Base-by-base conservation (phyloP, 805 yeast genomes). In the Deakozyma indianensis region DNA sequence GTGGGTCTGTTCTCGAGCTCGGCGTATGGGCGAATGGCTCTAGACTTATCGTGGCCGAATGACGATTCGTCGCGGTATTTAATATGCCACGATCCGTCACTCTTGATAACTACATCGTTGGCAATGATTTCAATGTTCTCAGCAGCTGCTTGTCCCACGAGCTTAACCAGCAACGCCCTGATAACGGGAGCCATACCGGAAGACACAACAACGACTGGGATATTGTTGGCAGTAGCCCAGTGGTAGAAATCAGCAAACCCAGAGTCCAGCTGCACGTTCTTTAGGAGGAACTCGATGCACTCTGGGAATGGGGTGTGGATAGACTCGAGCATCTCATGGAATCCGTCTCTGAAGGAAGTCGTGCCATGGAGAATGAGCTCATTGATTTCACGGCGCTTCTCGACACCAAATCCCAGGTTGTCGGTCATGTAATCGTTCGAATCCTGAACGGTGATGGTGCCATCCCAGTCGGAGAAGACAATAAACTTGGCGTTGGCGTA, bases 401-500 rank as follows among this genome's bases (percentile, higher is more conserved):
- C 77, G 43, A 67, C 65, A 2, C 97, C 97, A 62, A 86, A 82
- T 2, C 99, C 99, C 21, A 82, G 68, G 54, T 75, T 76, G 61
- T 92, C 97, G 5, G 96, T 88, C 51, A 92, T 67, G 61, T 71
- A 83, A 63, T 92, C 97, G 62, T 92, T 92, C 48, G 95, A 83
- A 62, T 92, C 99, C 58, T 90, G 94, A 48, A 83, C 67, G 11
- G 98, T 92, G 51, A 92, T 92, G 1, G 98, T 92, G 23, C 99
- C 99, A 61, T 92, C 99, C 77, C 94, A 92, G 63, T 92, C 99
- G 40, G 96, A 83, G 69, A 92, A 92, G 40, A 92, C 82, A 56
- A 92, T 86, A 42, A 94, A 90, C 51, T 74, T 73, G 52, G 67
- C 66, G 47, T 56, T 47, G 27, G 62, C 58, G 20, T 47, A 47